Conservation (phyloP, 2,329 filamentous ascomycete species). For the Neodidymelliopsis sp. region DNA sequence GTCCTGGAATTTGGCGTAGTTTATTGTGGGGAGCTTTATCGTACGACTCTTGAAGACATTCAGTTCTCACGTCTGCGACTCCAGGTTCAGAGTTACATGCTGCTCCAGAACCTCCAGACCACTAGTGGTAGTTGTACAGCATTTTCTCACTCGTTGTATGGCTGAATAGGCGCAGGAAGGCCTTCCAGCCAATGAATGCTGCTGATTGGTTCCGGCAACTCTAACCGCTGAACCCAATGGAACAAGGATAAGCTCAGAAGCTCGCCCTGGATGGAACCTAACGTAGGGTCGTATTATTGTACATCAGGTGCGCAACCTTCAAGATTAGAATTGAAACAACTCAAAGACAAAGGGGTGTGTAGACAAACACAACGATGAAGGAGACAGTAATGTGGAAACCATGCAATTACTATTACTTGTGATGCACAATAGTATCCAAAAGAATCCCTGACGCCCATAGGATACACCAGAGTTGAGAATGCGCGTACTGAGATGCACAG, state of each 20-base stretch:
- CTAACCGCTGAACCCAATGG: background rate
- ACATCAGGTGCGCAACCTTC: no score
- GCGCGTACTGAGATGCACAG: background rate
- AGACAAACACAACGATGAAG: background rate
- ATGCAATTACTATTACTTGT: slow-evolving; percentile 28
- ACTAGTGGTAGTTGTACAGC: slow-evolving; percentile 6
- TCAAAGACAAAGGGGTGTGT: background rate
- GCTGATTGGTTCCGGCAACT: slow-evolving; percentile 1
- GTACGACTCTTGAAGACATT: background rate
- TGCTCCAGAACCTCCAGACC: background rate
- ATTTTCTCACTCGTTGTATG: background rate
- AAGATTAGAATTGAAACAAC: no score
- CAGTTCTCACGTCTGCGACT: slow-evolving; percentile 1
- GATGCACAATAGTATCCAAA: slow-evolving; percentile 7
- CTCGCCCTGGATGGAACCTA: background rate
- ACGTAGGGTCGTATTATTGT: background rate
- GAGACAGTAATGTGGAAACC: slow-evolving; percentile 5
- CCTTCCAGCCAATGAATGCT: background rate
- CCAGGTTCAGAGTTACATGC: background rate
- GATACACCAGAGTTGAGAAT: slow-evolving; percentile 14
- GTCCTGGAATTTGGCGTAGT: background rate
- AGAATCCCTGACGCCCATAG: slow-evolving; percentile 19
- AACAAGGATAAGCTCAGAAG: background rate
- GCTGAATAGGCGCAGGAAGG: background rate
- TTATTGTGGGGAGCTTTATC: background rate